Conservation (phyloP, 2,329 filamentous ascomycete genomes). For the Colletotrichum graminicola region DNA sequence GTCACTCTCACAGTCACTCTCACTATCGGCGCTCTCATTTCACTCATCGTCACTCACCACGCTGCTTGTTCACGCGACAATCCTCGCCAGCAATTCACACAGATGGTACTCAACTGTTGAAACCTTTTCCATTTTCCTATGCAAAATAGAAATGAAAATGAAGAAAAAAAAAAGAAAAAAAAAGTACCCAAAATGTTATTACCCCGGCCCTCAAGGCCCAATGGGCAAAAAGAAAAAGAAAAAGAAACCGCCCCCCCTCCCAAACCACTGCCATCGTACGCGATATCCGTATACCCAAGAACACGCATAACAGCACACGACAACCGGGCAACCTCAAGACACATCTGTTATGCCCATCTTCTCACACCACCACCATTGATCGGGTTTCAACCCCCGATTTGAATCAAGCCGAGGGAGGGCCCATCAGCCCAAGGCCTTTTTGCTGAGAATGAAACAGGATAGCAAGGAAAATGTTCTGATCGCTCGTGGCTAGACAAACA, state of each 20-base stretch:
- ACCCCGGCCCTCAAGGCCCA: background rate
- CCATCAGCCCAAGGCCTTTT: background rate
- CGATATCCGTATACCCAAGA: background rate
- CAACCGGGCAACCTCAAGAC: conserved; percentile 11
- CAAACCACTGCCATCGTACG: background rate
- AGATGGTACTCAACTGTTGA: background rate
- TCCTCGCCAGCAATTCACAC: background rate
- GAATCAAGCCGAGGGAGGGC: background rate
- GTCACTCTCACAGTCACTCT: no score
- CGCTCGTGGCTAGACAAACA: background rate
- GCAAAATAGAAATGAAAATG: background rate
- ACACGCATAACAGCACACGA: background rate
- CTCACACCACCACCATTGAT: conserved; percentile 5
- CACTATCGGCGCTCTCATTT: no score
- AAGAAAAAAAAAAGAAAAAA: background rate
- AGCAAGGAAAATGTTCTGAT: background rate
- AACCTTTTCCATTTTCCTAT: background rate
- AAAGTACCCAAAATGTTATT: background rate
- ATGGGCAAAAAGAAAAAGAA: no score
- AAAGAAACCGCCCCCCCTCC: no score
- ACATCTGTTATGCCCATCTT: conserved; percentile 9
- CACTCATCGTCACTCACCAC: background rate
- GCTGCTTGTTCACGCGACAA: background rate
- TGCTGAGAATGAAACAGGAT: conserved; percentile 1
- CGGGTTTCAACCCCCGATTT: conserved; percentile 14